phyloP scores from a whole-genome alignment of 306 rosid species.

The Arachis hypogaea region DNA sequence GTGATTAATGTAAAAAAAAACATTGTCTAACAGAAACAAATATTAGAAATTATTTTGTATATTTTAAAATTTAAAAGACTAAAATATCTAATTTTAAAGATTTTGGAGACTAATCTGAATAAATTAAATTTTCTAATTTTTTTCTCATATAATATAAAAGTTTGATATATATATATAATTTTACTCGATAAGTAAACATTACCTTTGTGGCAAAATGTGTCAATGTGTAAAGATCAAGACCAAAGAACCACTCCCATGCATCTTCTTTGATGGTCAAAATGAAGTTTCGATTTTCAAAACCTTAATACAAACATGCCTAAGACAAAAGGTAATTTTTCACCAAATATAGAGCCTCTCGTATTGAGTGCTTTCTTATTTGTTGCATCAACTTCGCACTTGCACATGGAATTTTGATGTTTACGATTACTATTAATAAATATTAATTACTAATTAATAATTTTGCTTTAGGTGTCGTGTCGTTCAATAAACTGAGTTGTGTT shows the following conservation, averaged over 20 bases:
- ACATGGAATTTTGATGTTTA: constrained; percentile 29
- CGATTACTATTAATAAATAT: neutral
- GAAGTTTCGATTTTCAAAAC: neutral
- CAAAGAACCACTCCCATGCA: neutral
- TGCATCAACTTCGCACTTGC: constrained; percentile 34
- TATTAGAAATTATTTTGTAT: too few relatives aligned
- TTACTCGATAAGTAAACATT: neutral
- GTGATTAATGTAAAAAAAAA: too few relatives aligned
- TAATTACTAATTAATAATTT: neutral
- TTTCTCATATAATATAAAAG: too few relatives aligned
- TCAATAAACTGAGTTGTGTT: neutral
- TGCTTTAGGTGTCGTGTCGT: constrained; percentile 32
- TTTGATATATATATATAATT: too few relatives aligned
- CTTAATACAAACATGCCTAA: neutral
- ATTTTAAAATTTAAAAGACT: too few relatives aligned
- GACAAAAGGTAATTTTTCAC: constrained; percentile 37
- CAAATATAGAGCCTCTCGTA: constrained; percentile 20
- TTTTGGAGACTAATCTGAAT: too few relatives aligned
- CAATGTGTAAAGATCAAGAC: constrained; percentile 8
- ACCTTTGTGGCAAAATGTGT: neutral
- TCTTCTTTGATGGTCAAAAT: neutral
- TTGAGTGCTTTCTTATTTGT: constrained; percentile 34
- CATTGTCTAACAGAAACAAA: too few relatives aligned
- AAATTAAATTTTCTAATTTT: too few relatives aligned
- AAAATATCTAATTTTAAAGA: too few relatives aligned